These are phyloP conservation scores for Salix udensis DNA, from an alignment of 345 rosid species.

Conservation along the genomic window DNA sequence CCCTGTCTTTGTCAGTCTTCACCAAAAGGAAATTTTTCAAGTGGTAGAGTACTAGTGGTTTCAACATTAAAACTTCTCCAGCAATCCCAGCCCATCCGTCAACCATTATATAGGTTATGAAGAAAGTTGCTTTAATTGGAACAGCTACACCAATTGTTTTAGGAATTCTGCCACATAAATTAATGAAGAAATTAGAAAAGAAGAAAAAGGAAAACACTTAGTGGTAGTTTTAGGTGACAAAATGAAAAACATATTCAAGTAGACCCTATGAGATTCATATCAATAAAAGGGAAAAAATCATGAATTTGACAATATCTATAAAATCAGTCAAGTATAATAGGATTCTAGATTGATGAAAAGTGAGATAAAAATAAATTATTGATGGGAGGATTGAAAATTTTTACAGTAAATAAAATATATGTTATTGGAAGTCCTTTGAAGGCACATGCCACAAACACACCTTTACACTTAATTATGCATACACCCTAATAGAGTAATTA, in stretches of 20 bases:
- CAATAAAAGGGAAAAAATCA: not conserved
- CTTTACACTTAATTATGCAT: not conserved
- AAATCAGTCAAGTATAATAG: not conserved
- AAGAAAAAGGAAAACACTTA: not conserved
- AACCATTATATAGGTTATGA: conserved; percentile 91
- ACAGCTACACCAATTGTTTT: conserved; percentile 77
- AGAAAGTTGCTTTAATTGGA: conserved; percentile 91
- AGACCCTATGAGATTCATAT: not conserved
- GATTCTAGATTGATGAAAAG: not conserved
- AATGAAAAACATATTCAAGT: not conserved
- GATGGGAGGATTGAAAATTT: not conserved
- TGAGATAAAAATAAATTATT: not conserved
- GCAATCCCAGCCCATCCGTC: conserved; percentile 99
- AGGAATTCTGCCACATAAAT: conserved; percentile 54
- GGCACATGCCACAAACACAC: not conserved
- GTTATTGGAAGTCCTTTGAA: not conserved
- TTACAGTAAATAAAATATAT: not conserved
- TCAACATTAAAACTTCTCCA: conserved; percentile 76
- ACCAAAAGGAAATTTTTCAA: conserved; percentile 83
- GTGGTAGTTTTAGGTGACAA: not conserved
- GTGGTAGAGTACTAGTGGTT: conserved; percentile 77
- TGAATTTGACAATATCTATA: too few species aligned
- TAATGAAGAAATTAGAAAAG: not conserved
- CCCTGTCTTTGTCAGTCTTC: conserved; percentile 94
- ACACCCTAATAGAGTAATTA: not conserved